Evolutionary conservation across 2,329 filamentous ascomycete species (phyloP), one percentile per base, ranked within the genome.

Genomic region (Sclerotinia borealis): DNA sequence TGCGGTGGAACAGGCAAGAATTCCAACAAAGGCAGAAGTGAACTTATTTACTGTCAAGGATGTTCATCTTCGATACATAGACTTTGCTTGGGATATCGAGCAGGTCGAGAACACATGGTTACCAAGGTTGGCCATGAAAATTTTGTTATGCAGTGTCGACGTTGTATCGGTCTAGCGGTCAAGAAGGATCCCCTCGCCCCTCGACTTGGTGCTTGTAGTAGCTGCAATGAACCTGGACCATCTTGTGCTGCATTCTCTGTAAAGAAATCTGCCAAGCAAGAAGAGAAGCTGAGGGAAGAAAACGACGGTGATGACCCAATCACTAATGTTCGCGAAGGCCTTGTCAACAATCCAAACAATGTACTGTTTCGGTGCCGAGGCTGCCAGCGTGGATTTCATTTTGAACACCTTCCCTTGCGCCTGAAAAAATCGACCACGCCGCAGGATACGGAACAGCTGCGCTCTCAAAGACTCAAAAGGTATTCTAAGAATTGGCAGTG

Each of bases 111-210:
- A n/a, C 95, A 98, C 74, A 78, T 95, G 41, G 91, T 91, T 11
- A 98, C 92, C 29, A 99, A 98, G 74, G 77, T 97, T 59, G 87
- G 81, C 2, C 80, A 88, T 1, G 85, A 88, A 2, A 77, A 88
- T 43, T 98, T 96, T 70, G 87, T 99, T 19, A 78, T 99, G 45
- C 95, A 99, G 74, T 99, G 95, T 77, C 88, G 87, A 68, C 89
- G 87, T 63, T 99, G 95, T 74, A 83, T 98, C 66, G 88, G 88
- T 4, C 73, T 82, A 25, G 82, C 86, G 51, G 79, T 80, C 65
- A 86, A 86, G 72, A 93, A 90, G 71, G 91, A 97, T 67, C 67
- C 71, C 0, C 81, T 79, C 22, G 86, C 88, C 1, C 93, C 95
- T 0, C 82, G 86, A 65, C 82, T 92, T 51, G 85, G 87, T 64